Base-by-base conservation (phyloP, 1,139 yeast genomes). In the Sugiyamaella novakii region DNA sequence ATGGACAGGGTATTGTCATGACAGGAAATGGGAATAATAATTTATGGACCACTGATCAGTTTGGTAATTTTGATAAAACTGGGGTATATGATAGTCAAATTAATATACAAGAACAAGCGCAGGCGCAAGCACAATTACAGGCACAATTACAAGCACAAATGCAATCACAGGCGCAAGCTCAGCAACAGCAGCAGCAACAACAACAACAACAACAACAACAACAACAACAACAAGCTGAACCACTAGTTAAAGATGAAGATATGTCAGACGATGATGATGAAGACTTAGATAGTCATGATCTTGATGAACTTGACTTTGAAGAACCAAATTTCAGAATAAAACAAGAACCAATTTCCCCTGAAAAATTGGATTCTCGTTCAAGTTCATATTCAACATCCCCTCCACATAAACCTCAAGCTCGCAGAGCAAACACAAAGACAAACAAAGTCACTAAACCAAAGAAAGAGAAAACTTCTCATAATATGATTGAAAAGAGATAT, bases 401-500 rank as follows among this genome's bases (percentile, higher is more conserved):
- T 21, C 43, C 29, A 29, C 43, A 39, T 11, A 29, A 39, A 27
- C 25, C 43, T 11, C 36, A 29, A n/a, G 12, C 43, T 3, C 43
- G 43, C 14, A 36, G 45, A 39, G 49, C 54, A 24, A 54, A 51
- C 36, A 50, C 58, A 18, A 56, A 54, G 42, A 53, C 59, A 14
- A 56, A 57, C 50, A 63, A 58, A 47, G 57, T 67, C 30, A 48
- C 61, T n/a, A 67, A 67, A 52, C 69, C 66, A 12, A 61, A 63
- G 46, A 76, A 80, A 47, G 74, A 81, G 56, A 77, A 79, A 60
- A 76, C 83, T 10, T 81, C 88, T n/a, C 92, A 85, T 66, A 85
- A 85, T 61, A 78, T 84, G 78, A 84, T 85, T 60, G 94, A 85
- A 63, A 84, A 84, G 67, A 81, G 85, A 62, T 85, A 85, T 67